Conservation (phyloP, 1,284 basidiomycete species). For the Ganoderma sinense region DNA sequence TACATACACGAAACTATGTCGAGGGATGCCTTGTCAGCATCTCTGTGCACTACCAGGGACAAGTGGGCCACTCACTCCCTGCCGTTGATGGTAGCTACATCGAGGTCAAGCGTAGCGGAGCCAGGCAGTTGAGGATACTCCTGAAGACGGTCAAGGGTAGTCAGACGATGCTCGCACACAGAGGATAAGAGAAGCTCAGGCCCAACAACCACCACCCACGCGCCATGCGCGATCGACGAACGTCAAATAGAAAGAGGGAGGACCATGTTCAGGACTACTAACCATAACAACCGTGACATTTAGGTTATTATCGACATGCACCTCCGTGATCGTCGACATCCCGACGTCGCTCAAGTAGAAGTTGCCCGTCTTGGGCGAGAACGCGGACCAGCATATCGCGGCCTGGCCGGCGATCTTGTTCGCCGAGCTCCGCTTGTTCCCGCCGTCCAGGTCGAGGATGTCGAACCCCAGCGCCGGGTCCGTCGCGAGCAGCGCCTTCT, state of each 20-base stretch:
- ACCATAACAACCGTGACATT: slow-evolving; percentile 53
- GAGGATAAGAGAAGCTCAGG: neutral
- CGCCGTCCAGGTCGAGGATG: slow-evolving; percentile 49
- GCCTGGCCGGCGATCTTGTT: slow-evolving; percentile 48
- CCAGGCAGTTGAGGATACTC: slow-evolving; percentile 50
- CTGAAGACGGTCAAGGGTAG: slow-evolving; percentile 28
- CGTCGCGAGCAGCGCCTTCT: slow-evolving; percentile 54
- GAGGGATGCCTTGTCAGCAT: neutral
- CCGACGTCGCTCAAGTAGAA: slow-evolving; percentile 57
- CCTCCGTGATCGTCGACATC: slow-evolving; percentile 53
- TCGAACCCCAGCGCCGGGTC: slow-evolving; percentile 55
- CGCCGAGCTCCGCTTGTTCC: slow-evolving; percentile 41
- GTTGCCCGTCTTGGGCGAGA: slow-evolving; percentile 53
- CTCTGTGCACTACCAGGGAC: neutral
- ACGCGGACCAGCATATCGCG: slow-evolving; percentile 59
- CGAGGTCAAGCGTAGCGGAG: slow-evolving; percentile 55
- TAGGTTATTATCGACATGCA: slow-evolving; percentile 53
- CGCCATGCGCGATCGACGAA: neutral
- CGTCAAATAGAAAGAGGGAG: neutral
- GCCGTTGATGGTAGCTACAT: slow-evolving; percentile 49
- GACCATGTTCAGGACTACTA: neutral
- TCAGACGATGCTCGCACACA: neutral
- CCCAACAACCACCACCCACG: neutral
- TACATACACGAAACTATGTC: slow-evolving; percentile 51
- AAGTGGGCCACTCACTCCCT: slow-evolving; percentile 49